A percentile compares a stretch with the other conserved stretches of the same genome.
Evolutionary conservation across 768 basidiomycete species (phyloP).

Genomic region (Symmetrospora coprosmae): DNA sequence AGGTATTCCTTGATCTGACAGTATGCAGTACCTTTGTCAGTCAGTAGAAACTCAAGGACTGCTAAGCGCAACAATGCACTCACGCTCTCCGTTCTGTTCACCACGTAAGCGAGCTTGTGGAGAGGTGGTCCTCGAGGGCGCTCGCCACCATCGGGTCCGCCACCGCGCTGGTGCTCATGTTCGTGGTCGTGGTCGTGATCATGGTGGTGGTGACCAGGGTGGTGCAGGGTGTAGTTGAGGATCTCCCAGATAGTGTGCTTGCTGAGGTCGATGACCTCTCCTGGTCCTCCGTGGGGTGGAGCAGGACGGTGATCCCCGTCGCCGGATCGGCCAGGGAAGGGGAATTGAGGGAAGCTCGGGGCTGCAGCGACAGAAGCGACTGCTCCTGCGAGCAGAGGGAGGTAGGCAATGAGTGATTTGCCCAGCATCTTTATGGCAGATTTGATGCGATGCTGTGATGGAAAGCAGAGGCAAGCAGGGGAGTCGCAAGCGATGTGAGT

Average conservation of each 20-base stretch:
- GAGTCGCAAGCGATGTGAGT: too few species aligned
- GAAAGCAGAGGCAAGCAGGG: too few species aligned
- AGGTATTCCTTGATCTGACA: conserved; percentile 23
- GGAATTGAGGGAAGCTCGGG: too few species aligned
- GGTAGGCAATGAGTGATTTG: too few species aligned
- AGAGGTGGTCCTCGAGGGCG: conserved; percentile 26
- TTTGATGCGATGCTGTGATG: too few species aligned
- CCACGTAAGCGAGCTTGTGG: conserved; percentile 26
- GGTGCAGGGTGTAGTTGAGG: conserved; percentile 29
- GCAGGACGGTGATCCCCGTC: too few species aligned
- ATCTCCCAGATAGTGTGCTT: conserved; percentile 31
- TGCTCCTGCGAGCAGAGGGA: too few species aligned
- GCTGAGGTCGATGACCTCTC: conserved; percentile 24
- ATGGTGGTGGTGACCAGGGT: conserved; percentile 1
- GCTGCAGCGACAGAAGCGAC: too few species aligned
- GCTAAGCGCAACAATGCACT: not conserved
- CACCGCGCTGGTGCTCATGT: not conserved
- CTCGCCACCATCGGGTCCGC: not conserved
- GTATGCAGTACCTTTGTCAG: not conserved
- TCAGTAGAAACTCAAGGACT: not conserved
- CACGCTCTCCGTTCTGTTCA: conserved; percentile 23
- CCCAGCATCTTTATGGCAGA: too few species aligned
- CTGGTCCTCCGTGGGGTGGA: too few species aligned
- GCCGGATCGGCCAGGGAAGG: too few species aligned
- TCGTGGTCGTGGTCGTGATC: not conserved